phyloP scores from a whole-genome alignment of 1,284 basidiomycete species.

The Singerocomus inundabilis region DNA sequence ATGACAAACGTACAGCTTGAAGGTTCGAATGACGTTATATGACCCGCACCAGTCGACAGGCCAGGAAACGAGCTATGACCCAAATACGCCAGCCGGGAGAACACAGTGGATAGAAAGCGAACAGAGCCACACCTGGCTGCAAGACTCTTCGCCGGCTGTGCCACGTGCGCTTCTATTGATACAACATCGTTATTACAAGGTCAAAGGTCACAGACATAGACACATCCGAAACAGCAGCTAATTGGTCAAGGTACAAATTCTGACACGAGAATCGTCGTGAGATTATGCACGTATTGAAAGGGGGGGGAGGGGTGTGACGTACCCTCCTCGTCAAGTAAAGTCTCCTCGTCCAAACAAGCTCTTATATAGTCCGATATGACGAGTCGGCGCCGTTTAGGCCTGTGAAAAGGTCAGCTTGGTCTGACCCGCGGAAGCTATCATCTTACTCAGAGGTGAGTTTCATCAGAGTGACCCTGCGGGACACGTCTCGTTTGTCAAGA shows the following conservation, averaged over 20 bases:
- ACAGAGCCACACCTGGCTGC: too few relatives aligned
- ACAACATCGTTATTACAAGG: neutral
- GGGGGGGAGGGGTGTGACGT: neutral
- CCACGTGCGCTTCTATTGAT: neutral
- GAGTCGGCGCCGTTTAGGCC: conserved; percentile 78
- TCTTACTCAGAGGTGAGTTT: conserved; percentile 68
- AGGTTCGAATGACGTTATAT: too few relatives aligned
- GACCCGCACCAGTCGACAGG: too few relatives aligned
- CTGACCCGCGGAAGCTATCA: neutral
- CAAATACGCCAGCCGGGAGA: too few relatives aligned
- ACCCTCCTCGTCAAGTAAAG: conserved; percentile 78
- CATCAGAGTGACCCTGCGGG: conserved; percentile 67
- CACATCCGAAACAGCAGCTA: neutral
- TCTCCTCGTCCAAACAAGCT: conserved; percentile 77
- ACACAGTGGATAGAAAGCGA: too few relatives aligned
- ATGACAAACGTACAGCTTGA: too few relatives aligned
- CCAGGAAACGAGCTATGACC: too few relatives aligned
- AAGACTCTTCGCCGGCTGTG: too few relatives aligned
- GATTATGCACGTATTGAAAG: neutral
- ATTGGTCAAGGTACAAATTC: conserved; percentile 24
- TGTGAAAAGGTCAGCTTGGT: conserved; percentile 19
- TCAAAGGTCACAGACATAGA: neutral
- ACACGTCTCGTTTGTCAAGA: conserved; percentile 73
- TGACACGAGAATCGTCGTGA: conserved; percentile 9
- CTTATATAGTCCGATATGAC: conserved; percentile 75